phyloP scores from a whole-genome alignment of 441 rosid genomes.

The Populus hybrid region DNA sequence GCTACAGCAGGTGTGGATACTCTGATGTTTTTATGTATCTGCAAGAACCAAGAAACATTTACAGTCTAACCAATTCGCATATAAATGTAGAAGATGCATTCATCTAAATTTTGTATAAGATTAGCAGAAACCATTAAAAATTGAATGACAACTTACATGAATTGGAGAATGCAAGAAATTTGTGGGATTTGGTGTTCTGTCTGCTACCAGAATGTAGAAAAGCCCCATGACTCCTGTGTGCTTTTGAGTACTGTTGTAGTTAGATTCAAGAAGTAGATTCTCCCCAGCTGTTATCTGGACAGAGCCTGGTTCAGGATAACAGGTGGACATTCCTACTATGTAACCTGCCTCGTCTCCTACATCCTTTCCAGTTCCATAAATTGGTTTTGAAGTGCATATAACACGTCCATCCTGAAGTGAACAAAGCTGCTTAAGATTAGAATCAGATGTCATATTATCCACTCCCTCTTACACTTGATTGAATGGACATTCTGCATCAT shows the following conservation, averaged over 20 bases:
- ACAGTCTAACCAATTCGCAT: not conserved
- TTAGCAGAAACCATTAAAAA: not conserved
- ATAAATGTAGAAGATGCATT: not conserved
- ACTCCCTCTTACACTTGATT: not conserved
- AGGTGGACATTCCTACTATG: constrained; percentile 89
- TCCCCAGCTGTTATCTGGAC: constrained; percentile 57
- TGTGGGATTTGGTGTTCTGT: constrained; percentile 34
- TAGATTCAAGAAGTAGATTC: constrained; percentile 55
- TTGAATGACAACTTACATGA: constrained; percentile 27
- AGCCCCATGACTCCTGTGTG: constrained; percentile 85
- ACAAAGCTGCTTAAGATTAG: not conserved
- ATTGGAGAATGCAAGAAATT: constrained; percentile 13
- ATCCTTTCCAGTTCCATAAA: constrained; percentile 69
- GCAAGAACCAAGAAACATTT: constrained; percentile 6
- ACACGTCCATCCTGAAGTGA: constrained; percentile 54
- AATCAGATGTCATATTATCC: constrained; percentile 4
- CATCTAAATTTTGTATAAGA: not conserved
- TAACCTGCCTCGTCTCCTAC: constrained; percentile 87
- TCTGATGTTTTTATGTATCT: constrained; percentile 17
- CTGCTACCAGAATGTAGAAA: constrained; percentile 64
- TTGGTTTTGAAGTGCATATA: constrained; percentile 54
- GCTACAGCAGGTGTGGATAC: constrained; percentile 15
- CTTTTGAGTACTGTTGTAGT: constrained; percentile 40
- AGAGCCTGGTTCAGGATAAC: constrained; percentile 70
- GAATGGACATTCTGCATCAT: not conserved